Evolutionary conservation across 164 flowering plant species (phyloP).

Genomic region (Nymphaea thermarum): DNA sequence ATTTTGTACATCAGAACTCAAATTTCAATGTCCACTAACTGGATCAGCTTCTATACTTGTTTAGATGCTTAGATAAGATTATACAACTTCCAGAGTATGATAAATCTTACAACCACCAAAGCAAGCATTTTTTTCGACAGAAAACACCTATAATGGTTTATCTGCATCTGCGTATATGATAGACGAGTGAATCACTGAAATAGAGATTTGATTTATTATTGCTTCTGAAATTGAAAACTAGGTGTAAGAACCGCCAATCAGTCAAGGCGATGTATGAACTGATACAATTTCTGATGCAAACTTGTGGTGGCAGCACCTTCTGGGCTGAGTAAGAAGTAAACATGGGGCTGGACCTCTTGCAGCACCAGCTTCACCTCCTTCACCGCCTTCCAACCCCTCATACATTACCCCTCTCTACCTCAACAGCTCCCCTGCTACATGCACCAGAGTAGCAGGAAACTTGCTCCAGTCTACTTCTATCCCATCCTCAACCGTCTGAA

Average conservation of each 20-base stretch:
- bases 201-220: too few species aligned
- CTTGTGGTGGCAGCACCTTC: constrained; percentile 40
- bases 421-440: constrained; percentile 55
- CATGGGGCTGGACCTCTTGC: constrained; percentile 42
- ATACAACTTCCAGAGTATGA: too few species aligned
- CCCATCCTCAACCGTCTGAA: constrained; percentile 21
- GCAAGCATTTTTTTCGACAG: too few species aligned
- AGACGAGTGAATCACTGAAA: too few species aligned
- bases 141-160: too few species aligned
- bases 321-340: constrained; percentile 47
- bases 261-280: constrained; percentile 26
- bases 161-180: too few species aligned
- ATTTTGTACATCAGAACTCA: too few species aligned
- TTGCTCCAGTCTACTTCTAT: constrained; percentile 22
- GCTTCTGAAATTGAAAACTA: too few species aligned
- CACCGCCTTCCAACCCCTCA: constrained; percentile 44
- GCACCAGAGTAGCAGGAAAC: constrained; percentile 46
- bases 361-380: constrained; percentile 33
- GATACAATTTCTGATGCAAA: constrained; percentile 41
- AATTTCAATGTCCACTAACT: too few species aligned
- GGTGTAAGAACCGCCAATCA: not conserved
- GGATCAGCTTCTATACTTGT: too few species aligned
- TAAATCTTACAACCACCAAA: too few species aligned
- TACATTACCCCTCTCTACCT: constrained; percentile 63
- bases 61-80: too few species aligned